Conservation (phyloP, 805 yeast species). For the Candida silvicultrix region DNA sequence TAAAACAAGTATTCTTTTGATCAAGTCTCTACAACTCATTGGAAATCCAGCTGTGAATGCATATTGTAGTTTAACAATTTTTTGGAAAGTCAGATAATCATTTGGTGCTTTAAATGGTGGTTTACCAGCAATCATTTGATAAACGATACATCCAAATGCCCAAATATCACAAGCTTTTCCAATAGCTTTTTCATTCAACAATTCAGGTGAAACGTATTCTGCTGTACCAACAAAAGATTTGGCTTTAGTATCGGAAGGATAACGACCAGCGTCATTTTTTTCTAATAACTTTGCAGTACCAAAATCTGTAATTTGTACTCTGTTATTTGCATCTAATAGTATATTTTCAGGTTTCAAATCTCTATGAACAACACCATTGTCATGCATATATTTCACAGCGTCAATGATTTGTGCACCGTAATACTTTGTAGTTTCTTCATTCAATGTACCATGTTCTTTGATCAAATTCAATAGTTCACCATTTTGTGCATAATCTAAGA, state of each 20-base stretch:
- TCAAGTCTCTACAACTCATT: slow-evolving; percentile 60
- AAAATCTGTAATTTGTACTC: slow-evolving; percentile 71
- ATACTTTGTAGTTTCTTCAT: slow-evolving; percentile 61
- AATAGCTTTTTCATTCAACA: slow-evolving; percentile 67
- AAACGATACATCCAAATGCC: slow-evolving; percentile 96
- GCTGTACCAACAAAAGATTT: slow-evolving; percentile 85
- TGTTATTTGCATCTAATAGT: slow-evolving; percentile 51
- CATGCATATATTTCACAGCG: slow-evolving; percentile 67
- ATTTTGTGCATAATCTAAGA: slow-evolving; percentile 71
- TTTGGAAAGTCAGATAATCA: slow-evolving; percentile 77
- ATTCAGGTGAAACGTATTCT: slow-evolving; percentile 78
- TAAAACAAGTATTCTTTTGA: slow-evolving; percentile 59
- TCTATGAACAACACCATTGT: slow-evolving; percentile 71
- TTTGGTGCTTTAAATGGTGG: slow-evolving; percentile 86
- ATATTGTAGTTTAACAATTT: slow-evolving; percentile 70
- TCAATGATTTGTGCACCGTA: slow-evolving; percentile 71
- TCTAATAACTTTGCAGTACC: slow-evolving; percentile 78
- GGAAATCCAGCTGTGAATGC: slow-evolving; percentile 88
- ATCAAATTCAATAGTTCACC: slow-evolving; percentile 69
- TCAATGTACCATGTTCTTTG: slow-evolving; percentile 63
- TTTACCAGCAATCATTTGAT: slow-evolving; percentile 90
- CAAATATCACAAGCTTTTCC: slow-evolving; percentile 97
- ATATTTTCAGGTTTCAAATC: slow-evolving; percentile 84
- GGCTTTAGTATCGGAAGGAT: slow-evolving; percentile 63
- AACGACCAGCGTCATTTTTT: slow-evolving; percentile 40